phyloP scores from a whole-genome alignment of 2,329 filamentous ascomycete species.

The Fusarium humuli region DNA sequence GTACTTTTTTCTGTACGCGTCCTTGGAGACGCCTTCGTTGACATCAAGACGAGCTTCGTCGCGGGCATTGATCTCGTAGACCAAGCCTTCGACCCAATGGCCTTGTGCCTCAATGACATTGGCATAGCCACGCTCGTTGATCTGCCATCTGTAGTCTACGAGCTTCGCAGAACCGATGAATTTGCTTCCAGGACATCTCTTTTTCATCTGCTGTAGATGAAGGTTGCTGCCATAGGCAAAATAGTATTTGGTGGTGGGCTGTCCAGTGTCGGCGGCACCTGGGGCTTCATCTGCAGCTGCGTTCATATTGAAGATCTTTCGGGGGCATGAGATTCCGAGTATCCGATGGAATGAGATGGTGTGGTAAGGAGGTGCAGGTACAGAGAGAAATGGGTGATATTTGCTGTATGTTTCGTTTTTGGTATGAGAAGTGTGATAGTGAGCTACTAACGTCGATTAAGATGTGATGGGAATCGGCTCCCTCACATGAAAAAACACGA shows the following conservation, averaged over 20 bases:
- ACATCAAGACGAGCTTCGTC: conserved; percentile 56
- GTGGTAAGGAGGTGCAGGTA: conserved; percentile 9
- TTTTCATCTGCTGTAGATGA: conserved; percentile 58
- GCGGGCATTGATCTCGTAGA: conserved; percentile 53
- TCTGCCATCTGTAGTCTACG: conserved; percentile 57
- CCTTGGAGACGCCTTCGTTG: conserved; percentile 55
- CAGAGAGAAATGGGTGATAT: neutral
- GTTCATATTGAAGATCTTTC: conserved; percentile 42
- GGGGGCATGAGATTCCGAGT: conserved; percentile 41
- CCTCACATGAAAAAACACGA: conserved; percentile 34
- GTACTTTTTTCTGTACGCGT: conserved; percentile 54
- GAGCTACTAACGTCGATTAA: conserved; percentile 41
- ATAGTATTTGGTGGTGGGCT: conserved; percentile 52
- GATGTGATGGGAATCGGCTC: conserved; percentile 40
- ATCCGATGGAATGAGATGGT: conserved; percentile 32
- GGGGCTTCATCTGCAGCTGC: conserved; percentile 33
- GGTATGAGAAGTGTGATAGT: conserved; percentile 28
- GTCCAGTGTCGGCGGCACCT: conserved; percentile 30
- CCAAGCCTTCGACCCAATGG: conserved; percentile 55
- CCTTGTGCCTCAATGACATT: conserved; percentile 54
- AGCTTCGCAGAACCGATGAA: conserved; percentile 56
- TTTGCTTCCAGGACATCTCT: conserved; percentile 56
- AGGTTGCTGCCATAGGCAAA: conserved; percentile 63
- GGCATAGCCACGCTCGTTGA: conserved; percentile 61
- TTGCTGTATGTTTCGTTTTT: conserved; percentile 23